These are phyloP conservation scores for Fusarium penzigii DNA, from an alignment of 2,329 filamentous ascomycete genomes.

Conservation along the genomic window DNA sequence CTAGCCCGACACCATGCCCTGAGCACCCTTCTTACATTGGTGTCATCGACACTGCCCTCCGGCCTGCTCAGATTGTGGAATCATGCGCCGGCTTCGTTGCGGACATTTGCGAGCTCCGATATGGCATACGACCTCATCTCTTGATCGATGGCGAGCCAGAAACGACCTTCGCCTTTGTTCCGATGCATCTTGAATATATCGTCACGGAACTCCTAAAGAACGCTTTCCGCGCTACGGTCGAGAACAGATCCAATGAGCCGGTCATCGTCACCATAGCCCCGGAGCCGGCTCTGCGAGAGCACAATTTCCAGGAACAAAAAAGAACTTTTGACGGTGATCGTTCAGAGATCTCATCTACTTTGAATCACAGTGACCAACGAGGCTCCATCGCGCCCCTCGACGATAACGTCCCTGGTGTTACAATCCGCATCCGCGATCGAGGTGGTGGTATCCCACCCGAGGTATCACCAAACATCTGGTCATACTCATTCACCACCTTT, in stretches of 20 bases:
- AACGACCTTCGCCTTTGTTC: constrained; percentile 90
- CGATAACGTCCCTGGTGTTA: constrained; percentile 78
- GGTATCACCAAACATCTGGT: constrained; percentile 86
- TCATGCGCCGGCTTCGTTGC: constrained; percentile 87
- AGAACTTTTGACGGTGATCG: constrained; percentile 25
- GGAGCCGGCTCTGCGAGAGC: constrained; percentile 48
- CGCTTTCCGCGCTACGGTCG: constrained; percentile 89
- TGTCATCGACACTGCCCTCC: constrained; percentile 88
- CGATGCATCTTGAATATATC: constrained; percentile 96
- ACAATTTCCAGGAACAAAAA: constrained; percentile 19
- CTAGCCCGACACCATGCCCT: constrained; percentile 51
- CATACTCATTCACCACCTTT: constrained; percentile 96
- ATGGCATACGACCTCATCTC: constrained; percentile 81
- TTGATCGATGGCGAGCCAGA: constrained; percentile 82
- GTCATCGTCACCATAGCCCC: constrained; percentile 91
- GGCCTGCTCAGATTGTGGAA: constrained; percentile 78
- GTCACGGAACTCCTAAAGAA: constrained; percentile 97
- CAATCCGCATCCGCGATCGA: constrained; percentile 92
- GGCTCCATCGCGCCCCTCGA: constrained; percentile 59
- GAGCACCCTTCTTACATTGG: constrained; percentile 76
- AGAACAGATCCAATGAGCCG: constrained; percentile 78
- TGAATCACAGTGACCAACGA: too few relatives aligned
- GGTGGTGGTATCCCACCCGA: constrained; percentile 89
- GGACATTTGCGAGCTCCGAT: constrained; percentile 95
- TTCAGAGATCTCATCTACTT: constrained; percentile 3